Evolutionary conservation across 192 early-diverging fungal species (phyloP).

Genomic region (Coemansia sp.): DNA sequence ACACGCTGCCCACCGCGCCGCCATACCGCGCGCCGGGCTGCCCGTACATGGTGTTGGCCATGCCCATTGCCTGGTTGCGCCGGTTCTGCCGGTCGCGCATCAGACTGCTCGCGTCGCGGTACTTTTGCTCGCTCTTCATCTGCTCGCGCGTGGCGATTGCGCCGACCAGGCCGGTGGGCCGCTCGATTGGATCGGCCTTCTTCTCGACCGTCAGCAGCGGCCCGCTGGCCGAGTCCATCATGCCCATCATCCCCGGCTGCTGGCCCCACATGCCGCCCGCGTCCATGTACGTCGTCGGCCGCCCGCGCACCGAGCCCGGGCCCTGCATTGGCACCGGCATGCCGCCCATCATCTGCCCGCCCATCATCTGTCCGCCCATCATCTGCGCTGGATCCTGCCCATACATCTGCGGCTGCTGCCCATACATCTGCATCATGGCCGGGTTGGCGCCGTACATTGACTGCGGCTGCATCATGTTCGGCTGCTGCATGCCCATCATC

Average conservation of each 20-base stretch:
- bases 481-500: conserved; percentile 15
- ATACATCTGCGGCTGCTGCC: conserved; percentile 38
- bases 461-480: conserved; percentile 22
- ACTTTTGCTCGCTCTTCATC: conserved; percentile 54
- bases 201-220: conserved; percentile 51
- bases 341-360: conserved; percentile 16
- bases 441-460: conserved; percentile 38
- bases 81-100: conserved; percentile 54
- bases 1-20: conserved; percentile 44
- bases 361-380: conserved; percentile 20
- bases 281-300: conserved; percentile 45
- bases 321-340: conserved; percentile 41
- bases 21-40: conserved; percentile 21
- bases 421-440: conserved; percentile 29
- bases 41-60: conserved; percentile 22
- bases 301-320: conserved; percentile 17
- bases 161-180: conserved; percentile 49
- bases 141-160: conserved; percentile 55
- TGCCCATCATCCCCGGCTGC: conserved; percentile 21
- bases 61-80: conserved; percentile 50
- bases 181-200: conserved; percentile 48
- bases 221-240: conserved; percentile 40
- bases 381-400: conserved; percentile 34
- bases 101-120: conserved; percentile 52
- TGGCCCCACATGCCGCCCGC: conserved; percentile 39